Base-by-base conservation (phyloP, 495 filamentous ascomycete genomes). In the Aspergillus bertholletiae region DNA sequence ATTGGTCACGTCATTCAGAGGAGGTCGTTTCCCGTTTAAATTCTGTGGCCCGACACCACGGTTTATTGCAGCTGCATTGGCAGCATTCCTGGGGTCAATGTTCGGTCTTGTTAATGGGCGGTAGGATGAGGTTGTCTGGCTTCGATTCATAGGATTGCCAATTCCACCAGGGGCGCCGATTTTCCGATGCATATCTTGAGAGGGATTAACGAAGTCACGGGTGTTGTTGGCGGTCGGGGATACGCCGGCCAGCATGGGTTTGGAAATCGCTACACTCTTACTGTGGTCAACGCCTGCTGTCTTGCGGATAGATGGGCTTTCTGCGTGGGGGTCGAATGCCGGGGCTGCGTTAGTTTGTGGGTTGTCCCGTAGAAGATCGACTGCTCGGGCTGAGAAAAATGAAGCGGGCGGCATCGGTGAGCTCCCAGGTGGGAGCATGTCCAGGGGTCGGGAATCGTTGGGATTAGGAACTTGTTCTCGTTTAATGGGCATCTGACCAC, bases 201-300 rank as follows among this genome's bases (percentile, higher is more conserved):
- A 79, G 7, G 90, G 88, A 60, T 92, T 92, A 50, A 88, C 66
- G 46, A 87, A 82, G 61, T 87, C 72, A 43, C 70, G 65, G 22
- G 67, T 58, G 51, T 56, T 58, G 32, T 56, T 64, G 20, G 71
- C 52, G 12, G 68, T 60, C 50, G 66, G 61, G 24, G 67, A 66
- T 54, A 61, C 49, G 46, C 63, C 46, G 11, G 63, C 40, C 9
- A 74, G 45, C 69, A 63, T 76, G n/a, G 69, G 70, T 53, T 62
- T 80, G 3, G 72, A 75, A 0, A 95, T 74, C 0, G 89, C 86
- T 32, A 84, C 82, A 24, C 83, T 88, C 50, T 83, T 86, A 23
- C 74, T 84, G 59, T 94, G 89, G 58, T 96, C 90, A 44, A 97
- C 79, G n/a, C 92, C 92, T 0, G 88, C 85, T 3, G 92, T 96